Evolutionary conservation across 2,329 filamentous ascomycete genomes (phyloP).

Genomic region (Beauveria brongniartii): DNA sequence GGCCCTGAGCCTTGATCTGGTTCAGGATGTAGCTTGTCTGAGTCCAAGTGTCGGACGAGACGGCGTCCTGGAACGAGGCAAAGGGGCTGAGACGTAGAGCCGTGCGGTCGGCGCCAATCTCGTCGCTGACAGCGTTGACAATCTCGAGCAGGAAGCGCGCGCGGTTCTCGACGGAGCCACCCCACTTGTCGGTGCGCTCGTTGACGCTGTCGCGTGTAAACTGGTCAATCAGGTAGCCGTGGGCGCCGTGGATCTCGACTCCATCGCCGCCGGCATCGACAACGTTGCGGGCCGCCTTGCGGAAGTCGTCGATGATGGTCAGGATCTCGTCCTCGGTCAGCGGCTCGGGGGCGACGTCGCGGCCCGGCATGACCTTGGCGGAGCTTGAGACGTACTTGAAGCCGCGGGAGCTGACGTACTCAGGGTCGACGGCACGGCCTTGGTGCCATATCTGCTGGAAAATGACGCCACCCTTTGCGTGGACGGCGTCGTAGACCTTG

Average conservation of each 20-base stretch:
- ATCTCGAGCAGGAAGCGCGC: constrained; percentile 40
- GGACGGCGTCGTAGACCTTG: constrained; percentile 50
- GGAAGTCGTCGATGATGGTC: constrained; percentile 50
- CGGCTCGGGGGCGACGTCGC: constrained; percentile 46
- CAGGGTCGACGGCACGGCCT: constrained; percentile 33
- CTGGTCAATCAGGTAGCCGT: constrained; percentile 52
- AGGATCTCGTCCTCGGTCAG: constrained; percentile 60
- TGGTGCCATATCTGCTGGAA: constrained; percentile 56
- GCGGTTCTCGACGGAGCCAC: constrained; percentile 42
- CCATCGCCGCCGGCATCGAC: constrained; percentile 60
- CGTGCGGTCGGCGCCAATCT: constrained; percentile 37
- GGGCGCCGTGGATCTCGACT: constrained; percentile 49
- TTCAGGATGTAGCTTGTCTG: constrained; percentile 20
- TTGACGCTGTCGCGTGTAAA: constrained; percentile 45
- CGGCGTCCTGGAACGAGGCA: constrained; percentile 19
- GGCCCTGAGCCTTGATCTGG: constrained; percentile 22
- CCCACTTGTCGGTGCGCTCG: constrained; percentile 42
- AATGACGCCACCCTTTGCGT: constrained; percentile 50
- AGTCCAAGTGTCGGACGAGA: constrained; percentile 15
- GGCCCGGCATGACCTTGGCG: constrained; percentile 33
- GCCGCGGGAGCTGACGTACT: constrained; percentile 15
- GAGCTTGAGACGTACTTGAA: constrained; percentile 18
- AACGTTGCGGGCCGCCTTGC: constrained; percentile 43
- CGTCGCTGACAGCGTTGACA: constrained; percentile 27
- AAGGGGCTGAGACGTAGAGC: constrained; percentile 39